Conservation (phyloP, 345 rosid genomes). For the Moricandia arvensis region DNA sequence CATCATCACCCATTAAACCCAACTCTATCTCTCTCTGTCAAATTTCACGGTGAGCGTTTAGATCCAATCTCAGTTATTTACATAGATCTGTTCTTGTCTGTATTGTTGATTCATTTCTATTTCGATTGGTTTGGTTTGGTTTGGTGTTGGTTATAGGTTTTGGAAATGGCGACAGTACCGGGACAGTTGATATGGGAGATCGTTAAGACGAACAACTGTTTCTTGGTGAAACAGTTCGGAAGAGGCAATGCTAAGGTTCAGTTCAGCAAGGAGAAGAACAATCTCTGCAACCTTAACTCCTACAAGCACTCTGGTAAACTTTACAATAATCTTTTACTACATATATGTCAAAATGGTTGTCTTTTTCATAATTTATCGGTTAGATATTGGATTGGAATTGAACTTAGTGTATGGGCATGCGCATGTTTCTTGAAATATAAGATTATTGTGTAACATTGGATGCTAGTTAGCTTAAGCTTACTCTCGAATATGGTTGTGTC, state of each 20-base stretch:
- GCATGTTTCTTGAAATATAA: background rate
- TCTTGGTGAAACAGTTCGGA: conserved; percentile 74
- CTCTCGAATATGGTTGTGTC: background rate
- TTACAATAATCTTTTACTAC: background rate
- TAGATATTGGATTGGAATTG: background rate
- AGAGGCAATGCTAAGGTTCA: conserved; percentile 54
- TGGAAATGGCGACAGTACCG: conserved; percentile 69
- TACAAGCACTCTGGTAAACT: conserved; percentile 69
- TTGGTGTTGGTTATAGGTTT: conserved; percentile 10
- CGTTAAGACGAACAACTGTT: conserved; percentile 70
- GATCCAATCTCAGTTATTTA: background rate
- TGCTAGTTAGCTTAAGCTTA: background rate
- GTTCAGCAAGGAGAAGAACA: conserved; percentile 78
- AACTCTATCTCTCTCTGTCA: background rate
- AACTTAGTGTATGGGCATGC: background rate
- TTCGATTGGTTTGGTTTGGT: background rate
- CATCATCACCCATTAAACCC: conserved; percentile 19
- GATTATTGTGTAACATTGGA: background rate
- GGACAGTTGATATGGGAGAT: conserved; percentile 80
- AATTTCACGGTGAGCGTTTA: conserved; percentile 25
- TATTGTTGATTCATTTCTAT: background rate
- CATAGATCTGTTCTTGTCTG: background rate
- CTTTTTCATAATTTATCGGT: background rate
- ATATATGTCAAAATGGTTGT: background rate
- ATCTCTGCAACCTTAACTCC: conserved; percentile 73